phyloP scores from a whole-genome alignment of 2,329 filamentous ascomycete genomes.

The Fusarium dimerum region DNA sequence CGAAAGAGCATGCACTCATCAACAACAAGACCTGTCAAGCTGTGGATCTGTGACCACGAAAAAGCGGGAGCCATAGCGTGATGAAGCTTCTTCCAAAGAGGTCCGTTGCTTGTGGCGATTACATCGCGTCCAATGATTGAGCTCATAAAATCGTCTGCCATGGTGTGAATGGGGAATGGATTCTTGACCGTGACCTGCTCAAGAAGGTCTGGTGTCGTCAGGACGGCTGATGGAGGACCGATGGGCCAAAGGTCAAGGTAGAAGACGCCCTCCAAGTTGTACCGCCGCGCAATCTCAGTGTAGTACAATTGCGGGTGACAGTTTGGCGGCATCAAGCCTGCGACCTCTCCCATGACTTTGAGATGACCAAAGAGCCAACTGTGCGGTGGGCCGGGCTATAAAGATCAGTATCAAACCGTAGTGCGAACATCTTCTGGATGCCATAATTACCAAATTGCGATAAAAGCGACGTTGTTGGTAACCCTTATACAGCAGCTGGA shows the following conservation, averaged over 20 bases:
- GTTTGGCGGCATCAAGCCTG: constrained; percentile 9
- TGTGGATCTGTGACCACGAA: constrained; percentile 1
- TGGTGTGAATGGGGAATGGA: constrained; percentile 2
- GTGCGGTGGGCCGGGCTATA: constrained; percentile 11
- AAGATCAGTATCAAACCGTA: too few relatives aligned
- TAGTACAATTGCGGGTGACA: constrained; percentile 10
- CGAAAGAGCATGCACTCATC: constrained; percentile 2
- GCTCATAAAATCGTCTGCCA: not conserved
- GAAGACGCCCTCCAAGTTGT: constrained; percentile 9
- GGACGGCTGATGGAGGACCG: not conserved
- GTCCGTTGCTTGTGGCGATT: not conserved
- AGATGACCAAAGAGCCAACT: constrained; percentile 16
- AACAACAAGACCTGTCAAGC: constrained; percentile 4
- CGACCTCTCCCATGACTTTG: constrained; percentile 3
- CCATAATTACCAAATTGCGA: constrained; percentile 1
- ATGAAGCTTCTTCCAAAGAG: constrained; percentile 4
- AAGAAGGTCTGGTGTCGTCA: constrained; percentile 6
- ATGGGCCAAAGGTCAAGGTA: constrained; percentile 17
- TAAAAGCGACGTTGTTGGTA: constrained; percentile 14
- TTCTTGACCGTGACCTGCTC: constrained; percentile 4
- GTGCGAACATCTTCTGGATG: too few relatives aligned
- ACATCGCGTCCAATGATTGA: constrained; percentile 1
- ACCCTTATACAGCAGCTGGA: not conserved
- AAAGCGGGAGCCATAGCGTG: constrained; percentile 6
- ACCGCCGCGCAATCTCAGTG: constrained; percentile 7